Evolutionary conservation across 208 protist species (phyloP).

Genomic region (Leishmania braziliensis): DNA sequence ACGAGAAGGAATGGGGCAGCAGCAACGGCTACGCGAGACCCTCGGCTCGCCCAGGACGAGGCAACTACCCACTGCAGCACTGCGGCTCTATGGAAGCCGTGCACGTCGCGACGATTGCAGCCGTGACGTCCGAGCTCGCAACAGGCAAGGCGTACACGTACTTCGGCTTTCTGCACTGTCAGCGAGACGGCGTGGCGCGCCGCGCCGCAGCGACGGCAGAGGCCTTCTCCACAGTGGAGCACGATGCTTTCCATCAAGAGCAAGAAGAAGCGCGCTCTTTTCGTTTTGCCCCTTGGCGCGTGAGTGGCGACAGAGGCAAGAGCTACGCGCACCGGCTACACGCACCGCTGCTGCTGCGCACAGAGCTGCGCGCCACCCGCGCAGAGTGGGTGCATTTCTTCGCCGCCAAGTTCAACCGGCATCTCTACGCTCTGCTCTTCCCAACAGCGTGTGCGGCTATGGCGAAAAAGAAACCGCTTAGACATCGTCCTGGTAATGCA

Average conservation of each 20-base stretch:
- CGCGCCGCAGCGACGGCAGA: constrained; percentile 1
- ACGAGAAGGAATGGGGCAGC: neutral
- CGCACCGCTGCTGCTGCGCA: constrained; percentile 51
- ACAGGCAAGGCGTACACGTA: neutral
- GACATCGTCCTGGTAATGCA: neutral
- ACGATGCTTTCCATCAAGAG: neutral
- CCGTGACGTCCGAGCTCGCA: neutral
- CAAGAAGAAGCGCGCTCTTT: neutral
- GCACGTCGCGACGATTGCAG: constrained; percentile 4
- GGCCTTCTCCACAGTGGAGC: neutral
- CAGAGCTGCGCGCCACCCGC: constrained; percentile 32
- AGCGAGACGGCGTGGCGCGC: constrained; percentile 2
- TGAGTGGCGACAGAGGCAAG: neutral
- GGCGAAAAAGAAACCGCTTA: neutral
- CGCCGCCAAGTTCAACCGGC: constrained; percentile 43
- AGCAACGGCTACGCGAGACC: neutral
- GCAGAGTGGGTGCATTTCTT: constrained; percentile 56
- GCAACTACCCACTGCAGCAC: neutral
- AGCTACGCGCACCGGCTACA: constrained; percentile 1
- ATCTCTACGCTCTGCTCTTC: constrained; percentile 51
- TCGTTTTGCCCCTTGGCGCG: constrained; percentile 12
- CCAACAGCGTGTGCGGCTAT: constrained; percentile 18
- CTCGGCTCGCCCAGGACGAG: neutral
- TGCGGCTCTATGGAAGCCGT: constrained; percentile 1
- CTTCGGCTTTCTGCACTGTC: constrained; percentile 27